A percentile compares a stretch with the other conserved stretches of the same genome.
phyloP scores from a whole-genome alignment of 768 basidiomycete species.

The Leccinum rimulosum region DNA sequence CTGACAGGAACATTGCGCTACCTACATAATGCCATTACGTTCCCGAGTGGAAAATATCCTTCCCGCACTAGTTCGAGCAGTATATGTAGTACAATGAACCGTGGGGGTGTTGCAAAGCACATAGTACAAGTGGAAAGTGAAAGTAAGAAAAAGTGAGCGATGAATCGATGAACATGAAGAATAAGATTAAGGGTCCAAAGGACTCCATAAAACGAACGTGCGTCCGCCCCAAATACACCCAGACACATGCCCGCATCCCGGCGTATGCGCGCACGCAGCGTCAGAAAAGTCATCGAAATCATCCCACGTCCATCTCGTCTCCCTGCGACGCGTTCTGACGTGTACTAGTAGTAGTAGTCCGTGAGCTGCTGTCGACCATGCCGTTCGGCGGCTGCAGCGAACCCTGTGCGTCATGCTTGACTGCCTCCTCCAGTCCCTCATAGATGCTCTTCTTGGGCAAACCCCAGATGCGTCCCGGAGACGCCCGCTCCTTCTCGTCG shows the following conservation, averaged over 20 bases:
- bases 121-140: neutral
- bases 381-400: conserved; percentile 19
- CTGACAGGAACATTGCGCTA: too few species aligned
- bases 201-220: neutral
- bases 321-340: conserved; percentile 45
- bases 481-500: conserved; percentile 63
- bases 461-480: conserved; percentile 74
- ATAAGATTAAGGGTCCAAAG: neutral
- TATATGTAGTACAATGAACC: neutral
- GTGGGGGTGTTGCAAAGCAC: neutral
- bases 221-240: neutral
- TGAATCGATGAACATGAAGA: neutral
- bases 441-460: conserved; percentile 75
- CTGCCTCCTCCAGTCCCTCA: conserved; percentile 68
- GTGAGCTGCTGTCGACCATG: conserved; percentile 18
- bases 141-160: neutral
- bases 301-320: conserved; percentile 73
- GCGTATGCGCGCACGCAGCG: neutral
- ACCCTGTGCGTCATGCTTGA: conserved; percentile 37
- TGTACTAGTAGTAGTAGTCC: conserved; percentile 27
- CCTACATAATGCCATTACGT: neutral
- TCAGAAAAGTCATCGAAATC: conserved; percentile 15
- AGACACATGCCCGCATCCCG: neutral
- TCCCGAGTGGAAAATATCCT: neutral
- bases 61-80: neutral